Percentiles rank a stretch among this genome's conserved stretches.
These are phyloP conservation scores for Leishmania tropica DNA, from an alignment of 208 protist species.

Conservation along the genomic window DNA sequence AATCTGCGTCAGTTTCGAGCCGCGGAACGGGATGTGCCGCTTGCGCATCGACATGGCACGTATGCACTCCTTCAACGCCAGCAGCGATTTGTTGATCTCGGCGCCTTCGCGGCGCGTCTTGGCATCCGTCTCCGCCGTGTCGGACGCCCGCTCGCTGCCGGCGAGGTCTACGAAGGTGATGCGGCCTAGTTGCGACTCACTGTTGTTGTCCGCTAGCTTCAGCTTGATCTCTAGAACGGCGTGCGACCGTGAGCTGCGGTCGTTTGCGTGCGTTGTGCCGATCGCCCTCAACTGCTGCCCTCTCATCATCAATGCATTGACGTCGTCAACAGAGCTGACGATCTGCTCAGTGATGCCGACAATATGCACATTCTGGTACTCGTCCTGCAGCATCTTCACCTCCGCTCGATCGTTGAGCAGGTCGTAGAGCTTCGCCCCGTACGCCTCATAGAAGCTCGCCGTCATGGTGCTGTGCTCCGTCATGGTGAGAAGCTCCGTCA, in stretches of 20 bases:
- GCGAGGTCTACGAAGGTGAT: conserved; percentile 99
- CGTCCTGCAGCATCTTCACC: conserved; percentile 93
- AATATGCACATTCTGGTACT: conserved; percentile 90
- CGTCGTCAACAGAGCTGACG: conserved; percentile 59
- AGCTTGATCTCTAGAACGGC: conserved; percentile 83
- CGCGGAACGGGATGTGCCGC: conserved; percentile 96
- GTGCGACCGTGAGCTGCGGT: conserved; percentile 83
- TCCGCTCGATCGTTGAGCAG: conserved; percentile 89
- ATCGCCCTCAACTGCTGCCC: conserved; percentile 79
- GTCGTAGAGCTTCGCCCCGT: conserved; percentile 94
- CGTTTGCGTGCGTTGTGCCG: conserved; percentile 89
- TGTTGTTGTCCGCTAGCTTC: conserved; percentile 28
- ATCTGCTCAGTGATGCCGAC: conserved; percentile 86
- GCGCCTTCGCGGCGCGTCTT: conserved; percentile 93
- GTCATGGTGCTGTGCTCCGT: conserved; percentile 40
- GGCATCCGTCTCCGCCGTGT: conserved; percentile 88
- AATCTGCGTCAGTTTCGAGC: conserved; percentile 96
- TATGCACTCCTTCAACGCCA: conserved; percentile 98
- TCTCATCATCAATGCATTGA: conserved; percentile 81
- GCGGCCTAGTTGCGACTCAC: conserved; percentile 62
- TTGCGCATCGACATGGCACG: conserved; percentile 92
- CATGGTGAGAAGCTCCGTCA: conserved; percentile 90
- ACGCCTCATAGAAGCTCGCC: conserved; percentile 96
- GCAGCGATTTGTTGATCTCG: conserved; percentile 98
- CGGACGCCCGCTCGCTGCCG: conserved; percentile 96